Evolutionary conservation across 345 rosid genomes (phyloP), one percentile per base, ranked within the genome.

Genomic region (Moricandia arvensis): DNA sequence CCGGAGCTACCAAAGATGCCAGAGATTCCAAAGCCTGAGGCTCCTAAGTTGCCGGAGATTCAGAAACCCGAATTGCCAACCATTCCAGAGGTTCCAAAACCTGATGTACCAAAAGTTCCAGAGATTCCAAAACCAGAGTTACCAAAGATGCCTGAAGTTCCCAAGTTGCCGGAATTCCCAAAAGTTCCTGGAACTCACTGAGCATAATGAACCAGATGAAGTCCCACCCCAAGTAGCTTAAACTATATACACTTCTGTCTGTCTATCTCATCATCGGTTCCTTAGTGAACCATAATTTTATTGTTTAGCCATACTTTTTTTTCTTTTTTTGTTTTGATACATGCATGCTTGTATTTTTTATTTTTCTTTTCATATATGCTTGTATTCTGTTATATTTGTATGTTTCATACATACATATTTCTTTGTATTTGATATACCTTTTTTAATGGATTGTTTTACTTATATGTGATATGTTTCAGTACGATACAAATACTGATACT

Each of bases 151-250:
- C 80, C 84, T 11, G 59, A 81, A 60, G n/a, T 69, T 27, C 77
- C 80, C 11, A 74, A 82, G 64, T 11, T 81, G 26, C 82, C 80
- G 1, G 78, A 72, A 57, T 43, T 74, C 8, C 79, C 84, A 24
- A 77, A 77, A 57, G 41, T 64, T 72, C 63, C 79, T 1, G 73
- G 73, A 24, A 18, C 64, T 73, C 5, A 43, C 12, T 61, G 54
- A 59, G 51, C 29, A 2, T 49, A 30, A 60, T 43, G 66, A 51
- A 29, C 54, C n/a, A n/a, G n/a, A n/a, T n/a, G n/a, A n/a, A n/a
- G n/a, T n/a, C n/a, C n/a, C n/a, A n/a, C n/a, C n/a, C n/a, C n/a
- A n/a, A n/a, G n/a, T 2, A 49, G 30, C 55, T 33, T 15, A 8
- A 33, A 62, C 0, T 76, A 51, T 26, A 51, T 55, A 29, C 12